Base-by-base conservation (phyloP, 495 filamentous ascomycete species). In the Penicillium subrubescens region DNA sequence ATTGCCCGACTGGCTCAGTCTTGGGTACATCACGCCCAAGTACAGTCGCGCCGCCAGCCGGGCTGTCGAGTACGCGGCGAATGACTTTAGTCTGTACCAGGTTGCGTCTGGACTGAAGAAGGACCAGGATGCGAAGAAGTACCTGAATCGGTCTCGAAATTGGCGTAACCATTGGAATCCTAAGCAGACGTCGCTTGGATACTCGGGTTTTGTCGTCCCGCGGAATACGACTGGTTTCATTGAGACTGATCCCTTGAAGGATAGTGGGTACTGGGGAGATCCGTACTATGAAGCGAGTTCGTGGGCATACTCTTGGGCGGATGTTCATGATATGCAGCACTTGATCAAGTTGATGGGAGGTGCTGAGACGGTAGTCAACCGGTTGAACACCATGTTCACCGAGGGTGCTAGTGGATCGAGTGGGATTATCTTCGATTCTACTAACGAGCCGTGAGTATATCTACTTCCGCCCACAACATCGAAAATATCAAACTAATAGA, bases 151-250 rank as follows among this genome's bases (percentile, higher is more conserved):
- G 2, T 89, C 87, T 0, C 81, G 83, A 8, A 88, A 90, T 62
- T 92, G 90, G 90, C 80, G 85, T 10, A 90, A 91, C 69, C 89
- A 91, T 64, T 93, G 88, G 88, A 87, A 90, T 71, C 67, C 82
- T 0, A 68, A 82, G 41, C 77, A 82, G 37, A 82, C 78, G 0
- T 83, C 85, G 0, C 73, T 84, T 2, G 81, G 79, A 12, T 90
- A 87, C 70, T 78, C 77, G 2, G 89, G 90, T 12, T 92, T 91
- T 72, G 77, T 91, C 0, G 88, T 85, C 0, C 90, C 90, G 2
- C 80, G 87, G 5, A 72, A 80, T 67, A 62, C 73, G 15, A 72
- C 82, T 25, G 88, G 87, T 3, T 91, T 90, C 69, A 71, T 83
- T 8, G 69, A 77, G 17, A 85, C 87, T 48, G 81, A 92, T 76